phyloP scores from a whole-genome alignment of 306 rosid species.

The Trifolium repens region DNA sequence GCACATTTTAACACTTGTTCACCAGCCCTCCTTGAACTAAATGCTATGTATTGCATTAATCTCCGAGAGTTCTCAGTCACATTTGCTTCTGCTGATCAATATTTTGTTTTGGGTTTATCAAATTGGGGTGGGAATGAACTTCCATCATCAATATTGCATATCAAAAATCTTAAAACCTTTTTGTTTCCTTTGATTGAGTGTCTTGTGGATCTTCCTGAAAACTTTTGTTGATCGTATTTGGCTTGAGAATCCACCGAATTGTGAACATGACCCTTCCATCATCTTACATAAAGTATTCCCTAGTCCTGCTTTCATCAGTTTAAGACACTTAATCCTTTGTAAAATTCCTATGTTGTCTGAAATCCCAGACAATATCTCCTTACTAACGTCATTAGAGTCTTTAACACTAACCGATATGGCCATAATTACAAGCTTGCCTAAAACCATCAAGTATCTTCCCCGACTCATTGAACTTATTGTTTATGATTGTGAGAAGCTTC shows the following conservation, averaged over 20 bases:
- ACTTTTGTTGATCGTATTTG: not conserved
- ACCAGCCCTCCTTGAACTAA: too few species aligned
- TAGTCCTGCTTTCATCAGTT: not conserved
- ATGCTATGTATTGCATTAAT: too few species aligned
- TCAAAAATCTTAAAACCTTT: not conserved
- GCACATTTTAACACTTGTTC: too few species aligned
- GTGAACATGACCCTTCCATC: not conserved
- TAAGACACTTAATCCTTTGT: not conserved
- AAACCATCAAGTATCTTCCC: constrained; percentile 11
- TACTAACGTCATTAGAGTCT: constrained; percentile 3
- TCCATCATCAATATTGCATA: constrained; percentile 13
- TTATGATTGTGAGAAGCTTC: not conserved
- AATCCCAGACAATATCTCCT: constrained; percentile 22
- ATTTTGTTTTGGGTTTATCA: not conserved
- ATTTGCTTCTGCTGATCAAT: too few species aligned
- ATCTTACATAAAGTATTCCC: not conserved
- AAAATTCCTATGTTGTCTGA: not conserved
- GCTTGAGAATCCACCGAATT: not conserved
- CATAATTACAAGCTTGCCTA: constrained; percentile 33
- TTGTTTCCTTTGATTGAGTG: not conserved
- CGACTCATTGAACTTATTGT: not conserved
- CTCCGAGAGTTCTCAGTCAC: too few species aligned
- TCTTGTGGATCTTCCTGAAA: constrained; percentile 12
- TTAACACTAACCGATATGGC: accelerated
- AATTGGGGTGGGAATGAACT: not conserved